Evolutionary conservation across 306 rosid genomes (phyloP).

Genomic region (Vigna radiata): DNA sequence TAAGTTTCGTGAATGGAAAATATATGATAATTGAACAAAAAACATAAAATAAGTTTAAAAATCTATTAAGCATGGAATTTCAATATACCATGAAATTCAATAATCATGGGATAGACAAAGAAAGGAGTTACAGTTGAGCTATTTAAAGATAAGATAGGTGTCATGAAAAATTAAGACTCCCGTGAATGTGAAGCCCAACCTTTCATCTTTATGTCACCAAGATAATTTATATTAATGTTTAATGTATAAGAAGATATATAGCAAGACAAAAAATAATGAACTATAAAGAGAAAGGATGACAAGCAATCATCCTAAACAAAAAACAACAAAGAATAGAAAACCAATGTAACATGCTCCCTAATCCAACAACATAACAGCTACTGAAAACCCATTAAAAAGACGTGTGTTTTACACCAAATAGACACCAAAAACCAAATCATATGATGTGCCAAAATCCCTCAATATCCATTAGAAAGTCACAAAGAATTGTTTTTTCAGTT

Average conservation of each 20-base stretch:
- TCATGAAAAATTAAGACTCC: not conserved
- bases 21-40: constrained; percentile 20
- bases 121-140: not conserved
- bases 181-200: not conserved
- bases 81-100: constrained; percentile 24
- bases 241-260: not conserved
- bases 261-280: too few species aligned
- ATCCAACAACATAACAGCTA: not conserved
- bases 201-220: not conserved
- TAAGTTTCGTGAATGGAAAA: constrained; percentile 45
- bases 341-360: not conserved
- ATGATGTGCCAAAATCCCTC: not conserved
- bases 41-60: not conserved
- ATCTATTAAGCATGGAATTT: not conserved
- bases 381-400: not conserved
- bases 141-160: not conserved
- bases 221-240: not conserved
- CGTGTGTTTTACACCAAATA: constrained; percentile 4
- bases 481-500: too few species aligned
- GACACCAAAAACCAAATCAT: not conserved
- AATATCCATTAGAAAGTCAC: too few species aligned
- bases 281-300: too few species aligned
- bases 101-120: not conserved
- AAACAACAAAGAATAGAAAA: not conserved
- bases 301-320: too few species aligned